Percentiles rank a stretch among this genome's conserved stretches.
Evolutionary conservation across 306 rosid species (phyloP).

Genomic region (Fragaria iinumae): DNA sequence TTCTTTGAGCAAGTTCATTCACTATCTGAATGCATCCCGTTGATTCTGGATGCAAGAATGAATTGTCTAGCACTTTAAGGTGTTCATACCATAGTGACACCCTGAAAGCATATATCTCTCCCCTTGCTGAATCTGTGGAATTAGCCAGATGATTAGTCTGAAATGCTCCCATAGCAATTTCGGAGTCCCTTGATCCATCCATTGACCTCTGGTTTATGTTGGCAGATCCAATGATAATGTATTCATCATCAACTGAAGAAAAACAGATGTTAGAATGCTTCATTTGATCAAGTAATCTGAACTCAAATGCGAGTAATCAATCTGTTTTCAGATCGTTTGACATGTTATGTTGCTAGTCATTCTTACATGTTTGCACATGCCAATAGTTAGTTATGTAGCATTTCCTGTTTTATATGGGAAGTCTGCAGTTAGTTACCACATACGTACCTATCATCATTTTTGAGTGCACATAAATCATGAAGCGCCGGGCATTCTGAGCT

Average conservation of each 20-base stretch:
- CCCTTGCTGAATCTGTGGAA: conserved; percentile 35
- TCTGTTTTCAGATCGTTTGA: background rate
- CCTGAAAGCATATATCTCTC: conserved; percentile 61
- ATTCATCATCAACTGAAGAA: conserved; percentile 79
- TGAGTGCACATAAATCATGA: conserved; percentile 97
- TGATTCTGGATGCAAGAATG: conserved; percentile 29
- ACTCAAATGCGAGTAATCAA: background rate
- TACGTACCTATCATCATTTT: conserved; percentile 92
- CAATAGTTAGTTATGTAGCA: background rate
- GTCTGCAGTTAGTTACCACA: background rate
- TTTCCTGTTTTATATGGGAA: background rate
- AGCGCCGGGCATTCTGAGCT: conserved; percentile 63
- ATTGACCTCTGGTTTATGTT: conserved; percentile 91
- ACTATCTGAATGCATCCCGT: conserved; percentile 16
- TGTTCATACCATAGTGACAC: conserved; percentile 70
- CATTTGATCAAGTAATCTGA: background rate
- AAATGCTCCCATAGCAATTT: conserved; percentile 91
- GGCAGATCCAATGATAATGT: conserved; percentile 84
- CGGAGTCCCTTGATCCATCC: conserved; percentile 88
- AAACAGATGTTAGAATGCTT: background rate
- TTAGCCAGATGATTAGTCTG: conserved; percentile 52
- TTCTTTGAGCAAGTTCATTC: conserved; percentile 18
- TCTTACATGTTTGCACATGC: background rate
- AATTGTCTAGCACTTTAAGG: conserved; percentile 26
- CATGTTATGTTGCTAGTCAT: background rate